Conservation (phyloP, 2,329 filamentous ascomycete genomes). For the Fonsecaea erecta region DNA sequence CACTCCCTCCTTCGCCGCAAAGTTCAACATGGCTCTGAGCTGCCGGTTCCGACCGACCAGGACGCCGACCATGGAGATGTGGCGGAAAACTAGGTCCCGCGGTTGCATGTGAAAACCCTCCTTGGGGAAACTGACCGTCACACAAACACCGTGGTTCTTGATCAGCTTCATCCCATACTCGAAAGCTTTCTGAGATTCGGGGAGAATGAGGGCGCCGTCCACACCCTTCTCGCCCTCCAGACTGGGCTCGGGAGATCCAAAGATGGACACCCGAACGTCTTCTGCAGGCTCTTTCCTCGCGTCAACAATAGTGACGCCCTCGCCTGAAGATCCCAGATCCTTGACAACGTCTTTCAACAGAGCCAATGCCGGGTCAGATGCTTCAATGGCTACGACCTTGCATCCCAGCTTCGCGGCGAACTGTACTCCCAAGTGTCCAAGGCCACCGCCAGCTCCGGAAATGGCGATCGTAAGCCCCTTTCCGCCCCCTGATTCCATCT, state of each 20-base stretch:
- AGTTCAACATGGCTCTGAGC: conserved; percentile 68
- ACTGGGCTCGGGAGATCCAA: not conserved
- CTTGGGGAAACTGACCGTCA: conserved; percentile 41
- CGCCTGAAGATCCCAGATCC: conserved; percentile 21
- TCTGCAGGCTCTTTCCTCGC: conserved; percentile 40
- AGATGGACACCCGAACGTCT: conserved; percentile 1
- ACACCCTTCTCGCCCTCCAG: conserved; percentile 47
- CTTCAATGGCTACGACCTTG: conserved; percentile 44
- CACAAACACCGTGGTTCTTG: conserved; percentile 41
- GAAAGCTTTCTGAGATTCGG: conserved; percentile 46
- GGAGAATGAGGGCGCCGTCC: conserved; percentile 50
- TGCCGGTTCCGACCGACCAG: conserved; percentile 52
- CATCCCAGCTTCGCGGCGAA: conserved; percentile 44
- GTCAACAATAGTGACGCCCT: conserved; percentile 45
- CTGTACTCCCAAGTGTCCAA: conserved; percentile 40
- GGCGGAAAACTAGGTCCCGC: conserved; percentile 40
- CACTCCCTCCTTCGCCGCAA: conserved; percentile 43
- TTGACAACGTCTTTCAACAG: conserved; percentile 37
- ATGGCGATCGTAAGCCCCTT: conserved; percentile 42
- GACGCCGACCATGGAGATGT: conserved; percentile 56
- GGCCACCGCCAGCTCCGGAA: conserved; percentile 41
- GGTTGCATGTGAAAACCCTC: conserved; percentile 10
- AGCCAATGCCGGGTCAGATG: conserved; percentile 16
- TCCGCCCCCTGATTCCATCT: conserved; percentile 4
- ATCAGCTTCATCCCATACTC: conserved; percentile 41